These are phyloP conservation scores for Ochetophila trinervis DNA, from an alignment of 306 rosid genomes.

Conservation along the genomic window DNA sequence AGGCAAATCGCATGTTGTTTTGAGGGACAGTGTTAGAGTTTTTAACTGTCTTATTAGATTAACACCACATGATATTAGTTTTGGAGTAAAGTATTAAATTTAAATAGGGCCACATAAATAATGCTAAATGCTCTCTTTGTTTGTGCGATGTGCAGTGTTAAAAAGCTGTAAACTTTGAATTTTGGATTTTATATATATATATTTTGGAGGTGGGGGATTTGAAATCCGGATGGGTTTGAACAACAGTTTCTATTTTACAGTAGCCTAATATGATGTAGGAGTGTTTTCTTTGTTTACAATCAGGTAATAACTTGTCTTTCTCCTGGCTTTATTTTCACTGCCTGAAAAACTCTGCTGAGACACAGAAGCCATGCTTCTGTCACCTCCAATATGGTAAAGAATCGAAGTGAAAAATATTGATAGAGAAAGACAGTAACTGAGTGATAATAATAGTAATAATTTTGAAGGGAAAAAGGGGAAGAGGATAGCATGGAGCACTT, in stretches of 20 bases:
- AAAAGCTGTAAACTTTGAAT: no score
- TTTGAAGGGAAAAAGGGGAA: not conserved
- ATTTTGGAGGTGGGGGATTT: no score
- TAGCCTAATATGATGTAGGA: not conserved
- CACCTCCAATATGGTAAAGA: constrained; percentile 26
- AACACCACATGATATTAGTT: no score
- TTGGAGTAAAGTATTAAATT: no score
- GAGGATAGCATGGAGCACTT: constrained; percentile 54
- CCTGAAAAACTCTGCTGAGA: constrained; percentile 23
- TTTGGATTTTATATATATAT: no score
- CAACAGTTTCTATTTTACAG: no score
- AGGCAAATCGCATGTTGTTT: not conserved
- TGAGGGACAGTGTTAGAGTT: no score
- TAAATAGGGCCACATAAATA: no score
- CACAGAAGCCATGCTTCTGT: constrained; percentile 29
- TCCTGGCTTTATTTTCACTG: constrained; percentile 16
- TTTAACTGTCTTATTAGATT: no score
- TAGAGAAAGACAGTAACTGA: constrained; percentile 26
- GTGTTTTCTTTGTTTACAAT: not conserved
- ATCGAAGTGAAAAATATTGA: constrained; percentile 22
- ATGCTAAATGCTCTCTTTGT: no score
- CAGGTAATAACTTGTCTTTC: not conserved
- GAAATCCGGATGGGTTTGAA: no score
- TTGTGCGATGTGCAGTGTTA: no score
- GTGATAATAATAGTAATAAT: constrained; percentile 10